These are phyloP conservation scores for Lignosus rhinocerotis DNA, from an alignment of 1,284 basidiomycete species.

Conservation along the genomic window DNA sequence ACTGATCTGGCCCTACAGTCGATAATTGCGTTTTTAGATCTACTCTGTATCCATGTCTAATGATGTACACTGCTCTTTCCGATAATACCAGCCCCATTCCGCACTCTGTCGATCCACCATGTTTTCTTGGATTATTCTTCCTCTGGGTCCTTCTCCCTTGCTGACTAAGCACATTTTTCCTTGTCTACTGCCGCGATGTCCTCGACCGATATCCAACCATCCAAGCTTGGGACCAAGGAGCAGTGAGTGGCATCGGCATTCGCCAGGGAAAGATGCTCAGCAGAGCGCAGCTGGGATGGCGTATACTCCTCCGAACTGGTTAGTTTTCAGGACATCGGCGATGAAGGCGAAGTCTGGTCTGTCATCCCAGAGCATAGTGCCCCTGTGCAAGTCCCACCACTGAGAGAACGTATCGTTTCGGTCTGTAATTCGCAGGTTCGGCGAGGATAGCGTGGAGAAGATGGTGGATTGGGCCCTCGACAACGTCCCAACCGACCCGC, in stretches of 20 bases:
- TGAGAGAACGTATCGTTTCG: too few species aligned
- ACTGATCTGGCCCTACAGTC: background rate
- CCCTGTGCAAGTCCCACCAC: background rate
- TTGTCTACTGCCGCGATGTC: conserved; percentile 25
- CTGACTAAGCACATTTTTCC: conserved; percentile 33
- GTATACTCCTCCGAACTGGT: conserved; percentile 71
- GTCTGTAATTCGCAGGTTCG: conserved; percentile 62
- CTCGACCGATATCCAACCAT: conserved; percentile 35
- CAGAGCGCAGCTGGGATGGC: conserved; percentile 60
- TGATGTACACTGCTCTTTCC: conserved; percentile 23
- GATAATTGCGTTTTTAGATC: conserved; percentile 4
- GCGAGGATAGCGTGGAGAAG: conserved; percentile 76
- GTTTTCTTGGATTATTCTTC: background rate
- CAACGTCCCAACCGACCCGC: conserved; percentile 46
- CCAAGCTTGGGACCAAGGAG: conserved; percentile 49
- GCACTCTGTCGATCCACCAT: background rate
- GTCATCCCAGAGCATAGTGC: conserved; percentile 13
- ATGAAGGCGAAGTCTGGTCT: conserved; percentile 89
- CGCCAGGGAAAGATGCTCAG: background rate
- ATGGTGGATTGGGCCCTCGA: conserved; percentile 73
- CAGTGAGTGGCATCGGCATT: conserved; percentile 36
- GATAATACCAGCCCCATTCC: conserved; percentile 25
- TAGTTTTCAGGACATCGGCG: conserved; percentile 80
- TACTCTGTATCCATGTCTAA: conserved; percentile 22
- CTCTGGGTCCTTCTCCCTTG: conserved; percentile 3